A percentile compares a stretch with the other conserved stretches of the same genome.
These are phyloP conservation scores for Rhododendron mucronatum DNA, from an alignment of 148 eudicot species.

Conservation along the genomic window DNA sequence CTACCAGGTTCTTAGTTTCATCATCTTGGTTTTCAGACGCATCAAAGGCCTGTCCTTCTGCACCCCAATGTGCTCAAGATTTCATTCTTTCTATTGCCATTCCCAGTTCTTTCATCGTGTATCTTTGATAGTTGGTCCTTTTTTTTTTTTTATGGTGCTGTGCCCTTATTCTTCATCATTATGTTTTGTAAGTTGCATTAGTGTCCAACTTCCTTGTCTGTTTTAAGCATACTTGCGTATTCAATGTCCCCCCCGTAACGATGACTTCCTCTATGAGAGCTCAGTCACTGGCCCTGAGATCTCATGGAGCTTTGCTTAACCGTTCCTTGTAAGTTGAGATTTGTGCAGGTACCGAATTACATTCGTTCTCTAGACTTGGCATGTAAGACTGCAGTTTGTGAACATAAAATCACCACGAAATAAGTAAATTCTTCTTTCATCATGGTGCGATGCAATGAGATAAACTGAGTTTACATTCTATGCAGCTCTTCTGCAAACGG, in stretches of 20 bases:
- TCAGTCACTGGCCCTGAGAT: not conserved
- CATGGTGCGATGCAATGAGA: not conserved
- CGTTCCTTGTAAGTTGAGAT: not conserved
- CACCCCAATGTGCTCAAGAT: not conserved
- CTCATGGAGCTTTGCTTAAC: not conserved
- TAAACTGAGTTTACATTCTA: not conserved
- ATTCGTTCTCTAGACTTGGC: not conserved
- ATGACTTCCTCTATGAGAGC: not conserved
- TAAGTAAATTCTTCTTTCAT: not conserved
- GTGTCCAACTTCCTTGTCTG: not conserved
- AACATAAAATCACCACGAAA: not conserved
- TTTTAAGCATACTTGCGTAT: not conserved
- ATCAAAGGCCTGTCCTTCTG: not conserved
- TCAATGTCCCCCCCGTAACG: not conserved
- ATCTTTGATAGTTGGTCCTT: not conserved
- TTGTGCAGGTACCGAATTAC: not conserved
- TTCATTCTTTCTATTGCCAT: not conserved
- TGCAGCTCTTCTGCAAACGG: not conserved
- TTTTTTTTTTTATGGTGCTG: not conserved
- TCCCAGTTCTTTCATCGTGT: not conserved
- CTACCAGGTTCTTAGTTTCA: not conserved
- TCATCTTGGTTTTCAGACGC: not conserved
- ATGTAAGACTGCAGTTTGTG: not conserved
- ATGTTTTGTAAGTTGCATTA: not conserved
- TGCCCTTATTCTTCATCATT: not conserved